phyloP scores from a whole-genome alignment of 2,329 filamentous ascomycete species.

The Thielaviopsis populi region DNA sequence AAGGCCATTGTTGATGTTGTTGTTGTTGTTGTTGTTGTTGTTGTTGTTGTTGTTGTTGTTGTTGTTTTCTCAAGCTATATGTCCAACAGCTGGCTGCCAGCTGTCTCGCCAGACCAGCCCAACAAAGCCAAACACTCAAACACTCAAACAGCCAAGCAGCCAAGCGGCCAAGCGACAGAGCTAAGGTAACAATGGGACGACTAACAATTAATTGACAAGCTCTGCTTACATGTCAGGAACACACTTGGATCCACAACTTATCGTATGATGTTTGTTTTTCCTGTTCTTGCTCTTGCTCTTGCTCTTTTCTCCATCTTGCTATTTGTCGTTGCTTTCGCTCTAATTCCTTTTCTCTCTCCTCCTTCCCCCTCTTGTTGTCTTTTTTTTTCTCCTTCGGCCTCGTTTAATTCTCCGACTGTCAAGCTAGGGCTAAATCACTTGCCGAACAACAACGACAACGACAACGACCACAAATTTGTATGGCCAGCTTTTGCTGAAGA shows the following conservation, averaged over 20 bases:
- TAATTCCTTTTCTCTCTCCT: not conserved
- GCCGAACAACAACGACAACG: not conserved
- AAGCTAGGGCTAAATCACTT: slow-evolving; percentile 1
- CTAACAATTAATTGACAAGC: not conserved
- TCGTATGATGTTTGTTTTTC: not conserved
- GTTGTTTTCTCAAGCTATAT: not conserved
- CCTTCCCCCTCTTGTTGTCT: not conserved
- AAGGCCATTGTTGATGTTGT: not conserved
- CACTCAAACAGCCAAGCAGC: no score
- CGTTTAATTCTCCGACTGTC: slow-evolving; percentile 3
- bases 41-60: not conserved
- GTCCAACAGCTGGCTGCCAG: not conserved
- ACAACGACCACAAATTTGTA: not conserved
- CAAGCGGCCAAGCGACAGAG: not conserved
- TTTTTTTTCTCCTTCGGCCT: not conserved
- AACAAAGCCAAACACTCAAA: not conserved
- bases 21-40: not conserved
- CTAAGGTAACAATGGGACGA: not conserved
- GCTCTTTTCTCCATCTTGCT: not conserved
- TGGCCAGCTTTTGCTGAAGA: not conserved
- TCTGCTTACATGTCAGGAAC: not conserved
- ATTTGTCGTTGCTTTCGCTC: not conserved
- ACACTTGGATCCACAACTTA: not conserved
- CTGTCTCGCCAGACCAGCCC: not conserved
- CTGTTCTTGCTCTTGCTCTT: not conserved